These are phyloP conservation scores for Wickerhamiella spandovensis DNA, from an alignment of 805 yeast species.

Conservation along the genomic window DNA sequence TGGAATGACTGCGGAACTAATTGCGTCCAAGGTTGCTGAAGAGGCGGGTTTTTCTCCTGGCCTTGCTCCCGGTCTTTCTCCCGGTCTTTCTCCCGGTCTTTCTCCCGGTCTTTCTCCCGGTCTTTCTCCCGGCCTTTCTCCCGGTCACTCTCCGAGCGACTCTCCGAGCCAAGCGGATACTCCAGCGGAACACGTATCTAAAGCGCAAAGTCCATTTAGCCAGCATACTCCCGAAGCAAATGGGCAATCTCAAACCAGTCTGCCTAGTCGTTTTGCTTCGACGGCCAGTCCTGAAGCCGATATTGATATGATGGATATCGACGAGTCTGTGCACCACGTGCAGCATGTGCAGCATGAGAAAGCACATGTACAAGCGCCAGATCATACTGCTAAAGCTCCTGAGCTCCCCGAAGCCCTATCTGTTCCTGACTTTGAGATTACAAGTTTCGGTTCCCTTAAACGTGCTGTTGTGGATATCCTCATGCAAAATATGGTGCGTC, in stretches of 20 bases:
- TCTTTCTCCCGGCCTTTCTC: too few species aligned
- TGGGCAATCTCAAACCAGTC: too few species aligned
- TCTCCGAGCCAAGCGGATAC: too few species aligned
- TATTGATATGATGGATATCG: slow-evolving; percentile 6
- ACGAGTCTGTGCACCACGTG: not conserved
- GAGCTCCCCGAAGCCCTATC: not conserved
- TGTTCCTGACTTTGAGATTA: not conserved
- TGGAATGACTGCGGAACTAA: slow-evolving; percentile 36
- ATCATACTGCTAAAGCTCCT: not conserved
- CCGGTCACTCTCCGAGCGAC: too few species aligned
- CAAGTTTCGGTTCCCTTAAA: not conserved
- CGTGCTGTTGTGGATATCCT: slow-evolving; percentile 16
- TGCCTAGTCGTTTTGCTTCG: too few species aligned
- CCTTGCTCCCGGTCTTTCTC: too few species aligned
- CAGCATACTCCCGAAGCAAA: too few species aligned
- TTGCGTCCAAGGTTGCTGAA: slow-evolving; percentile 29
- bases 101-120: too few species aligned
- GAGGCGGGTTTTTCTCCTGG: slow-evolving; percentile 25
- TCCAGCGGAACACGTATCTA: too few species aligned
- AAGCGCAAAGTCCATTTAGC: too few species aligned
- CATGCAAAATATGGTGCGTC: slow-evolving; percentile 24
- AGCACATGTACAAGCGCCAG: not conserved
- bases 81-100: too few species aligned
- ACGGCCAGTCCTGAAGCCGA: slow-evolving; percentile 2
- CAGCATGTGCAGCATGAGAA: too few species aligned